Percentiles rank a stretch among this genome's conserved stretches.
Evolutionary conservation across 768 basidiomycete genomes (phyloP).

Genomic region (Kwoniella heveanensis): DNA sequence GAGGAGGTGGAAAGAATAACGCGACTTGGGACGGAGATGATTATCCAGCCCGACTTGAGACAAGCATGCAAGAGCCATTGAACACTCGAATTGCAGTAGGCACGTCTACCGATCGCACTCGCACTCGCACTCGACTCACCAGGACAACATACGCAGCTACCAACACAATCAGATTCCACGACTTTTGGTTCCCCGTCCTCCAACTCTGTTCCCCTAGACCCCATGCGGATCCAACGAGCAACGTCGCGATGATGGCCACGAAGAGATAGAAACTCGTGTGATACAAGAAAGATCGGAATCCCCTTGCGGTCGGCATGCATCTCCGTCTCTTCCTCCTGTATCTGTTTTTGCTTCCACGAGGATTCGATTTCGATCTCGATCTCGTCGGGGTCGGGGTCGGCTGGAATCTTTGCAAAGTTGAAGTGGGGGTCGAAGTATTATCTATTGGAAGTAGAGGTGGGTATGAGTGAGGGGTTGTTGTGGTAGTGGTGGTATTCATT

Average conservation of each 20-base stretch:
- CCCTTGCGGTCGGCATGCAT: neutral
- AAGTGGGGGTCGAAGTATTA: too few relatives aligned
- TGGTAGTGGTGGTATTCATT: neutral
- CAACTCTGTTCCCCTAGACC: constrained; percentile 45
- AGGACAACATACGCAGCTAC: constrained; percentile 43
- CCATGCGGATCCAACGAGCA: constrained; percentile 40
- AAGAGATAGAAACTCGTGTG: constrained; percentile 43
- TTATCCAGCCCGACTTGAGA: too few relatives aligned
- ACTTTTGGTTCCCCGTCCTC: constrained; percentile 30
- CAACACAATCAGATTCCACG: constrained; percentile 53
- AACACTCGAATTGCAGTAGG: too few relatives aligned
- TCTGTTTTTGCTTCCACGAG: too few relatives aligned
- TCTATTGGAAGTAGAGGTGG: neutral
- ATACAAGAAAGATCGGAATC: constrained; percentile 39
- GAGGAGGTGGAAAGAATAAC: too few relatives aligned
- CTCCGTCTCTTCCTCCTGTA: neutral
- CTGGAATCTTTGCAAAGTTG: too few relatives aligned
- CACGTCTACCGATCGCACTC: too few relatives aligned
- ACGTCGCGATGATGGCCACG: constrained; percentile 32
- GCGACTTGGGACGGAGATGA: too few relatives aligned
- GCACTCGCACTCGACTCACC: constrained; percentile 39
- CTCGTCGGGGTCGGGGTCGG: too few relatives aligned
- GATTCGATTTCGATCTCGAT: too few relatives aligned
- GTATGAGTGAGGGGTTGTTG: neutral
- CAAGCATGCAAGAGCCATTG: too few relatives aligned